These are phyloP conservation scores for Gloeopeniophorella convolvens DNA, from an alignment of 768 basidiomycete species.

Conservation along the genomic window DNA sequence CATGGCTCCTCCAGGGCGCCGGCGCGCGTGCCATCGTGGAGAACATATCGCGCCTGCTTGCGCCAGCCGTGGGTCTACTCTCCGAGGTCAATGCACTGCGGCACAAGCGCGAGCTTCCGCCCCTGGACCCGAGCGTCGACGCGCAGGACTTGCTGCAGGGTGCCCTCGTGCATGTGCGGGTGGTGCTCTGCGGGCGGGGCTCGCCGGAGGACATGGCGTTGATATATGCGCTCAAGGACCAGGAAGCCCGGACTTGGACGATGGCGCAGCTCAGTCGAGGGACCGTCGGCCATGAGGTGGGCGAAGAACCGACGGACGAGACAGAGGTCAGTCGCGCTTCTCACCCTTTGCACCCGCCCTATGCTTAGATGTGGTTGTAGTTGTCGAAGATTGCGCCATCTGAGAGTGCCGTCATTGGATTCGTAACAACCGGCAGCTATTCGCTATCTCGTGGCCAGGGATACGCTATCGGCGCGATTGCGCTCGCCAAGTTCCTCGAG, in stretches of 20 bases:
- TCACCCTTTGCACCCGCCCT: too few species aligned
- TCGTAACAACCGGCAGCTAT: conserved; percentile 77
- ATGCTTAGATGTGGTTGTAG: conserved; percentile 30
- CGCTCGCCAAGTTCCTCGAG: conserved; percentile 46
- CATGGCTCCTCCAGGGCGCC: conserved; percentile 70
- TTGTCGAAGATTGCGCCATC: conserved; percentile 39
- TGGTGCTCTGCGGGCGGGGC: conserved; percentile 61
- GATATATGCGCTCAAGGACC: conserved; percentile 59
- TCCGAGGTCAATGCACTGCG: conserved; percentile 55
- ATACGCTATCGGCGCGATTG: conserved; percentile 68
- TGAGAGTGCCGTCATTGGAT: conserved; percentile 57
- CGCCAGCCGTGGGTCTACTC: conserved; percentile 40
- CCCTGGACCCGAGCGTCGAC: conserved; percentile 29
- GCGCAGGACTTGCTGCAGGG: conserved; percentile 44
- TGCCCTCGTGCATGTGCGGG: conserved; percentile 61
- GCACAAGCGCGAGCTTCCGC: conserved; percentile 42
- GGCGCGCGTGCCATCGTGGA: conserved; percentile 42
- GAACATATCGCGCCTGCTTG: conserved; percentile 33
- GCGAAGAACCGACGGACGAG: conserved; percentile 24
- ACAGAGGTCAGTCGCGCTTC: conserved; percentile 24
- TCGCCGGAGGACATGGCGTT: conserved; percentile 67
- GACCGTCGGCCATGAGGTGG: conserved; percentile 17
- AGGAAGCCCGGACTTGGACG: conserved; percentile 45
- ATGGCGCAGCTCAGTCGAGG: conserved; percentile 27
- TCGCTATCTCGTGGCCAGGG: conserved; percentile 77